Percentiles rank a stretch among this genome's conserved stretches.
Evolutionary conservation across 192 early-diverging fungal species (phyloP).

Genomic region (Coemansia umbellata): DNA sequence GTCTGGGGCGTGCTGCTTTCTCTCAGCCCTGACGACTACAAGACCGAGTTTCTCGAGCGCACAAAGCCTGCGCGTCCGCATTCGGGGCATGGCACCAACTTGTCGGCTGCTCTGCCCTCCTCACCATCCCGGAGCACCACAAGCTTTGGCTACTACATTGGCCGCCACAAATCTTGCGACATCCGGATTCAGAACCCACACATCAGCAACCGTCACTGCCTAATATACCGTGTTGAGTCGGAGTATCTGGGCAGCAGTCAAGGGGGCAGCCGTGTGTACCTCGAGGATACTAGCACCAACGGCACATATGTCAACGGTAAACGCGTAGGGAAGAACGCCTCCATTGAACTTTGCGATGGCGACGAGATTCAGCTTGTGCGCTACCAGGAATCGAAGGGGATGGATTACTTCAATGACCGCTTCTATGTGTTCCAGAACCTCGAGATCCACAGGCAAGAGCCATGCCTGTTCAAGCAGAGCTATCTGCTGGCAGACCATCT

Average conservation of each 20-base stretch:
- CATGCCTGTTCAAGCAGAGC: constrained; percentile 46
- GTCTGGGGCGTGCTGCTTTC: constrained; percentile 54
- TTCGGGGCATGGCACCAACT: background rate
- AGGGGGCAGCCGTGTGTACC: constrained; percentile 21
- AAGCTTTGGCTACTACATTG: constrained; percentile 49
- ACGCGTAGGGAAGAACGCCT: constrained; percentile 51
- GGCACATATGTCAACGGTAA: constrained; percentile 67
- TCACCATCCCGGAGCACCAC: constrained; percentile 5
- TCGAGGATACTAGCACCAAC: constrained; percentile 61
- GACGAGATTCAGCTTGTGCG: constrained; percentile 62
- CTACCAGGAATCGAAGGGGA: constrained; percentile 44
- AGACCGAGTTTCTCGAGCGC: constrained; percentile 42
- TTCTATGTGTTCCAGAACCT: constrained; percentile 47
- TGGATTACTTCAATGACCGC: constrained; percentile 45
- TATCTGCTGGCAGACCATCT: constrained; percentile 35
- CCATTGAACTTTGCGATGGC: constrained; percentile 54
- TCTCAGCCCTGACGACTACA: constrained; percentile 48
- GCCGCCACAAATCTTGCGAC: constrained; percentile 51
- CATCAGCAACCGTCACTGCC: constrained; percentile 55
- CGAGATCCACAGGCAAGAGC: constrained; percentile 32
- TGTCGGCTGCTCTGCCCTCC: background rate
- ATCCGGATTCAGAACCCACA: constrained; percentile 46
- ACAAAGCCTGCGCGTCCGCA: constrained; percentile 15
- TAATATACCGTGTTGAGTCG: constrained; percentile 46
- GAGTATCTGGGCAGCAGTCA: constrained; percentile 4